Percentiles rank a stretch among this genome's conserved stretches.
Conservation (phyloP, 2,329 filamentous ascomycete genomes). For the Colletotrichum aenigma region DNA sequence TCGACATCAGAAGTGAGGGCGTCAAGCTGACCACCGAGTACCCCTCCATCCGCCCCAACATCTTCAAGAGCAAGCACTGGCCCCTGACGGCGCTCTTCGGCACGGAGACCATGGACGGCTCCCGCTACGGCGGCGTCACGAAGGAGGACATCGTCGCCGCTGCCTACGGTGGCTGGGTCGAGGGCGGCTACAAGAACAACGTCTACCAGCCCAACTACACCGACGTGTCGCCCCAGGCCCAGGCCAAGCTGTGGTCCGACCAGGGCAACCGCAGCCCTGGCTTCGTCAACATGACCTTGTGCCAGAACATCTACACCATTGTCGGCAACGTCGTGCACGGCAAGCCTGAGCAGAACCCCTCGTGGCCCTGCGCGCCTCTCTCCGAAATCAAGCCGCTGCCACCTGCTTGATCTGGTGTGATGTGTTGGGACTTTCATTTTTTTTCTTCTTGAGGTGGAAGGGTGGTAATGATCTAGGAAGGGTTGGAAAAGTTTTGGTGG, state of each 20-base stretch:
- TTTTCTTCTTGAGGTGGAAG: not conserved
- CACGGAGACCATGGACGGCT: not conserved
- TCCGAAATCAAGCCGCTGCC: not conserved
- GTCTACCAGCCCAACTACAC: conserved; percentile 24
- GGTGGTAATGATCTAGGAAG: not conserved
- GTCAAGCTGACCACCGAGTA: not conserved
- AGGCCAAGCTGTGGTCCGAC: conserved; percentile 30
- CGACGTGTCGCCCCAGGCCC: conserved; percentile 34
- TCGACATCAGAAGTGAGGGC: not conserved
- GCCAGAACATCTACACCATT: conserved; percentile 43
- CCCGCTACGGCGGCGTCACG: not conserved
- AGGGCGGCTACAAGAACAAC: not conserved
- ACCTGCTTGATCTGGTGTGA: not conserved
- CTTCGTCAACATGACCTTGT: conserved; percentile 51
- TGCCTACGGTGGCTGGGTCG: not conserved
- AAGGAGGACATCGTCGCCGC: not conserved
- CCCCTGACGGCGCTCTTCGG: not conserved
- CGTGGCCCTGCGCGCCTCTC: not conserved
- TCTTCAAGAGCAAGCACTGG: not conserved
- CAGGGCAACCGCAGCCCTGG: conserved; percentile 38
- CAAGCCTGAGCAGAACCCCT: not conserved
- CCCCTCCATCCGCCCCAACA: not conserved
- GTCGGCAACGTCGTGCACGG: conserved; percentile 36
- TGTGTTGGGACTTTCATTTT: rapidly evolving
- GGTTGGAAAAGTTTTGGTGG: not conserved